A percentile compares a stretch with the other conserved stretches of the same genome.
These are phyloP conservation scores for Rhizopogon salebrosus DNA, from an alignment of 768 basidiomycete genomes.

Conservation along the genomic window DNA sequence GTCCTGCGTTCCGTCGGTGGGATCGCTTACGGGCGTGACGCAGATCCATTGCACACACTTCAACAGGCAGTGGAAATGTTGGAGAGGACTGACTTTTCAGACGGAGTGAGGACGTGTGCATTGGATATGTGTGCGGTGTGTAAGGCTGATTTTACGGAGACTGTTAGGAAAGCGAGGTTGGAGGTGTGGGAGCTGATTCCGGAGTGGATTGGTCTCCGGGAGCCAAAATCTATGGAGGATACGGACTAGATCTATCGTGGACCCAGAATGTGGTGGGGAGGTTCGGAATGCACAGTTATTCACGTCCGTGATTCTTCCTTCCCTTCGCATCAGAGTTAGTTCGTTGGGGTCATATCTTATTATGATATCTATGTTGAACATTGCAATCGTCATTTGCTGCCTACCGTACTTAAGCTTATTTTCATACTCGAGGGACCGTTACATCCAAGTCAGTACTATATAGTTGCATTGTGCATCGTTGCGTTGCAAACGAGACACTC, in stretches of 20 bases:
- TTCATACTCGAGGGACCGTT: neutral
- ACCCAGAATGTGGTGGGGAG: too few relatives aligned
- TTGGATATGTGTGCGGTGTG: conserved; percentile 50
- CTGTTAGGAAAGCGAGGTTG: conserved; percentile 41
- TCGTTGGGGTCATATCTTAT: too few relatives aligned
- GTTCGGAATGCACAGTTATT: neutral
- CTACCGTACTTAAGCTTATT: neutral
- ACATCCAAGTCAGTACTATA: too few relatives aligned
- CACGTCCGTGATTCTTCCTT: too few relatives aligned
- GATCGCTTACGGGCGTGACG: conserved; percentile 66
- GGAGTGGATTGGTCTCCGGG: conserved; percentile 54
- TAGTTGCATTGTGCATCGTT: too few relatives aligned
- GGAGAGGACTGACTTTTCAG: conserved; percentile 62
- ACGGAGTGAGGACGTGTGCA: conserved; percentile 50
- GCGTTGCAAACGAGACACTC: too few relatives aligned
- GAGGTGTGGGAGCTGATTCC: conserved; percentile 62
- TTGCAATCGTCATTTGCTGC: too few relatives aligned
- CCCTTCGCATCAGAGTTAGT: too few relatives aligned
- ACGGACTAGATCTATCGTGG: neutral
- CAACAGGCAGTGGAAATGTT: conserved; percentile 69
- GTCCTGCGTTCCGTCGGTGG: conserved; percentile 66
- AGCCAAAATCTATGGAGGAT: neutral
- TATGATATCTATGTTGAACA: too few relatives aligned
- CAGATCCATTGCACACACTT: conserved; percentile 68
- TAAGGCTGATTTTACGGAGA: conserved; percentile 41